A percentile compares a stretch with the other conserved stretches of the same genome.
phyloP scores from a whole-genome alignment of 2,329 filamentous ascomycete genomes.

The Hymenoscyphus linearis region DNA sequence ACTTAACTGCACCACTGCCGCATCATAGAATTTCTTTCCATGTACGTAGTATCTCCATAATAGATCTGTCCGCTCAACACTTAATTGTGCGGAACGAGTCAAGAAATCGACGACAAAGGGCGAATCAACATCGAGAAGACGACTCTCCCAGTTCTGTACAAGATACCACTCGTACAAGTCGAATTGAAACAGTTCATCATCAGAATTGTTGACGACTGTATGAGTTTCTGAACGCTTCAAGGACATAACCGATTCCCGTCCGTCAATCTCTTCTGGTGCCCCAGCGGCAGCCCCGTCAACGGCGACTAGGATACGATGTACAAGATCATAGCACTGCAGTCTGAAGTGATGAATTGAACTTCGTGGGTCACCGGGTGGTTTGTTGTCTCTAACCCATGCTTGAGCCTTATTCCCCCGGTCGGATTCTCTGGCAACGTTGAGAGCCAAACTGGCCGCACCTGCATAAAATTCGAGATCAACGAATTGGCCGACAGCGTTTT shows the following conservation, averaged over 20 bases:
- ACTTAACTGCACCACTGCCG: conserved; percentile 77
- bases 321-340: conserved; percentile 77
- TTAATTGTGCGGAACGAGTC: conserved; percentile 64
- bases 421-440: conserved; percentile 75
- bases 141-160: conserved; percentile 74
- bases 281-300: conserved; percentile 66
- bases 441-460: conserved; percentile 81
- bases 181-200: conserved; percentile 91
- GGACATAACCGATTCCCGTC: conserved; percentile 67
- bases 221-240: conserved; percentile 86
- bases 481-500: conserved; percentile 74
- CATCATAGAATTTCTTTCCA: conserved; percentile 76
- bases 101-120: conserved; percentile 84
- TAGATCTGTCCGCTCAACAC: conserved; percentile 77
- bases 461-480: conserved; percentile 82
- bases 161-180: conserved; percentile 99
- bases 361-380: conserved; percentile 65
- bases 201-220: conserved; percentile 78
- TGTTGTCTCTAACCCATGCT: conserved; percentile 81
- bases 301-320: conserved; percentile 73
- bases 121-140: conserved; percentile 78
- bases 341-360: conserved; percentile 63
- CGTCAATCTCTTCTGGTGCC: conserved; percentile 71
- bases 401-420: conserved; percentile 84
- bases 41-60: conserved; percentile 91